Evolutionary conservation across 108 stramenopile species (phyloP), one percentile per base, ranked within the genome.

Genomic region (Fragilaria radians): DNA sequence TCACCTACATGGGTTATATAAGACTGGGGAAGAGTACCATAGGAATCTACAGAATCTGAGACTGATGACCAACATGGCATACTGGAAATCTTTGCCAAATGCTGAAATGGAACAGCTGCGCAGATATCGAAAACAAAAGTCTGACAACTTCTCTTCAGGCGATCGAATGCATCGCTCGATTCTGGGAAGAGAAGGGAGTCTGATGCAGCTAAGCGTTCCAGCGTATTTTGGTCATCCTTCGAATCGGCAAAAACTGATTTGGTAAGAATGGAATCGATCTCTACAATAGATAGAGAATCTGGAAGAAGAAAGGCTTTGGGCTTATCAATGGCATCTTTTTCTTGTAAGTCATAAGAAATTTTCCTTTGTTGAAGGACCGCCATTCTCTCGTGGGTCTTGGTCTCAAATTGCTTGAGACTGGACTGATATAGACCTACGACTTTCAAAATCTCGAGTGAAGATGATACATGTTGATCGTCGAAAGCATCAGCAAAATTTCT

Each of bases 1-100:
- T 91, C 90, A 11, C 90, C 90, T 18, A 91, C 83, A 27, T 85
- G 83, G 27, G 84, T 88, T 27, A 91, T 85, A 68, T 86, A 91
- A 17, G 66, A 58, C 63, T 91, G 90, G 5, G 90, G 90, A 18
- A 91, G 70, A 5, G 80, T 88, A 21, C 90, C 86, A 54, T 88
- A 91, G 23, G 86, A 88, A 5, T 74, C 74, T 5, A 81, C 32
- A 32, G 52, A 68, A 32, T 65, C 74, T 19, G 48, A 28, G 1
- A 55, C 69, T 29, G 65, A 42, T 5, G 73, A 55, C 90, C 90
- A 91, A 25, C 75, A 52, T 0, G 80, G 48, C 76, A 91, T 74
- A 28, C 83, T 66, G 24, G 84, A 75, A 54, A 91, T 79, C 22
- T 63, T 73, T n/a, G 67, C 48, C 48, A 91, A 62, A 42, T 85